These are phyloP conservation scores for Isabelozyma heimii DNA, from an alignment of 805 yeast genomes.

Conservation along the genomic window DNA sequence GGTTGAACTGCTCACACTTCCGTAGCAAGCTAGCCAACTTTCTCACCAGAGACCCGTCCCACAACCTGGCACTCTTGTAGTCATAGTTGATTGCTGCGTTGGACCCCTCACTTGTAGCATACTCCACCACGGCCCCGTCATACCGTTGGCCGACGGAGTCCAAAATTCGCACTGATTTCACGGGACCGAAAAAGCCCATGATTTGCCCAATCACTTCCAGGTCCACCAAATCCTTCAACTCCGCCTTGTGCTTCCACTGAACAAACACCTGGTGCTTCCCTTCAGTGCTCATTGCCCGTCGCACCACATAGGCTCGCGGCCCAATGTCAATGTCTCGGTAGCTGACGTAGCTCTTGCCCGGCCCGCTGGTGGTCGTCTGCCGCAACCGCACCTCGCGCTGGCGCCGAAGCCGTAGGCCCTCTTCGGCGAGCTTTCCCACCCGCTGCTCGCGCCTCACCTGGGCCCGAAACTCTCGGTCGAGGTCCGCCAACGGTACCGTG, in stretches of 20 bases:
- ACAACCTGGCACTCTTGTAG: conserved; percentile 39
- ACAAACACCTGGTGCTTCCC: conserved; percentile 20
- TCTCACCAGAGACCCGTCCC: conserved; percentile 46
- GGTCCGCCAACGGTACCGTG: background rate
- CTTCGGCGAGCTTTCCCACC: conserved; percentile 20
- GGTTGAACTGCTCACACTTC: conserved; percentile 15
- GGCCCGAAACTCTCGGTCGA: background rate
- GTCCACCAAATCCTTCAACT: conserved; percentile 27
- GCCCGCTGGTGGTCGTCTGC: conserved; percentile 4
- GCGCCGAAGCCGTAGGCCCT: conserved; percentile 24
- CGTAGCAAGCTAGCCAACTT: conserved; percentile 48
- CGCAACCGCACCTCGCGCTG: conserved; percentile 17
- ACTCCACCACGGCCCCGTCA: conserved; percentile 38
- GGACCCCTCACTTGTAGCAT: conserved; percentile 20
- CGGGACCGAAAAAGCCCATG: conserved; percentile 47
- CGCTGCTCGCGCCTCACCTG: conserved; percentile 2
- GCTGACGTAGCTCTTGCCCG: conserved; percentile 12
- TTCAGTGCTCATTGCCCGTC: background rate
- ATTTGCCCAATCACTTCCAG: conserved; percentile 31
- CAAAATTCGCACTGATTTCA: conserved; percentile 12
- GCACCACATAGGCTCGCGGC: background rate
- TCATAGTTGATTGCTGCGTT: conserved; percentile 39
- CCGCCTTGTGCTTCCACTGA: conserved; percentile 46
- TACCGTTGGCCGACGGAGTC: conserved; percentile 17
- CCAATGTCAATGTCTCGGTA: conserved; percentile 14